phyloP scores from a whole-genome alignment of 306 rosid species.

The Prunus mongolica region DNA sequence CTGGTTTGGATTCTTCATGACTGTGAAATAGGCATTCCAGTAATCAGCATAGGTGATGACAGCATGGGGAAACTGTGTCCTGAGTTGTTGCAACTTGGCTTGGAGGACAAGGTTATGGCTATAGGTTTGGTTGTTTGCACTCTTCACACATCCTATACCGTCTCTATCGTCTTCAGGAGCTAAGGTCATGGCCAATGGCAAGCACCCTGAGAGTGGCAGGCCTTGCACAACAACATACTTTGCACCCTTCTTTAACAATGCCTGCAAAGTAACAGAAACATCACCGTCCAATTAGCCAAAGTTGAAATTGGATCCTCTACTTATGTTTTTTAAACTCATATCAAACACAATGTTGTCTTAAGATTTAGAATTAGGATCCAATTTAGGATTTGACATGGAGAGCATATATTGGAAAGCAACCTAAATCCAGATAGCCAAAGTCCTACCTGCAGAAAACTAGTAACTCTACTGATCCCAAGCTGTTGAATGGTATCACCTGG shows the following conservation, averaged over 20 bases:
- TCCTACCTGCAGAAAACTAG: constrained; percentile 55
- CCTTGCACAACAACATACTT: constrained; percentile 81
- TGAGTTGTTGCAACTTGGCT: constrained; percentile 43
- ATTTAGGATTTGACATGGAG: too few species aligned
- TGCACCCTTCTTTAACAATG: constrained; percentile 74
- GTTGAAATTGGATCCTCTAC: too few species aligned
- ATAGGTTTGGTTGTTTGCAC: constrained; percentile 52
- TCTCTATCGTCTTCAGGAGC: constrained; percentile 63
- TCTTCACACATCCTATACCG: constrained; percentile 71
- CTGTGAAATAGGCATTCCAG: constrained; percentile 58
- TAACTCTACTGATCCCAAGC: constrained; percentile 47
- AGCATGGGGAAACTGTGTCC: constrained; percentile 59
- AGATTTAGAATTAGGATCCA: too few species aligned
- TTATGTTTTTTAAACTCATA: too few species aligned
- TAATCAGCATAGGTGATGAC: constrained; percentile 71
- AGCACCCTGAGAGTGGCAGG: constrained; percentile 67
- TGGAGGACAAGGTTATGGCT: constrained; percentile 51
- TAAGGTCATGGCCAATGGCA: constrained; percentile 62
- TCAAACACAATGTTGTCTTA: too few species aligned
- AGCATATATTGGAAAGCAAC: too few species aligned
- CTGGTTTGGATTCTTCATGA: constrained; percentile 49
- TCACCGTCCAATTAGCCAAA: not conserved
- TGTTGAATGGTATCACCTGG: constrained; percentile 46
- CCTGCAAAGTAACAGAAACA: constrained; percentile 37
- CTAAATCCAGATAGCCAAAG: too few species aligned